These are phyloP conservation scores for Cryptosporidium viatorum DNA, from an alignment of 169 alveolate species.

Conservation along the genomic window DNA sequence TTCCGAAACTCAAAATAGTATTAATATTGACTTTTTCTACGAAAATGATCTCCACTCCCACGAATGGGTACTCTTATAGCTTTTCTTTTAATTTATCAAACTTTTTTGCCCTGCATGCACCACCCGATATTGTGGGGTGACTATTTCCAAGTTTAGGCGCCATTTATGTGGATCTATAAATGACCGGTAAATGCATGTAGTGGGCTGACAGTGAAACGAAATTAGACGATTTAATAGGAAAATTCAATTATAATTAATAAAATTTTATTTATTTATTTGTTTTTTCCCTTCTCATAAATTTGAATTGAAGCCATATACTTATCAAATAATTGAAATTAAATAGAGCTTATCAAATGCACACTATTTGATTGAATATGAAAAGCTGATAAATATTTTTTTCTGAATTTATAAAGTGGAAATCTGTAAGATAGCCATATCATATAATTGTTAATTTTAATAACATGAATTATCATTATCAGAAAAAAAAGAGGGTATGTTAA, in stretches of 20 bases:
- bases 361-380: not conserved
- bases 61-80: constrained; percentile 31
- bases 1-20: not conserved
- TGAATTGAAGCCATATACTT: not conserved
- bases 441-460: not conserved
- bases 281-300: no score
- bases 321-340: not conserved
- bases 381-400: not conserved
- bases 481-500: not conserved
- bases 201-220: not conserved
- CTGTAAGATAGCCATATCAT: not conserved
- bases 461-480: not conserved
- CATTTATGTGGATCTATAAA: constrained; percentile 69
- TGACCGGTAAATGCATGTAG: constrained; percentile 32
- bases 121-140: constrained; percentile 15
- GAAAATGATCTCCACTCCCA: constrained; percentile 24
- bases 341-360: not conserved
- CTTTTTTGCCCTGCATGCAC: not conserved
- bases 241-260: not conserved
- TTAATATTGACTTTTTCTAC: constrained; percentile 45
- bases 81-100: not conserved
- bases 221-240: not conserved
- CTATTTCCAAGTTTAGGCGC: constrained; percentile 8
- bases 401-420: not conserved
- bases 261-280: not conserved